A percentile compares a stretch with the other conserved stretches of the same genome.
Evolutionary conservation across 495 filamentous ascomycete species (phyloP).

Genomic region (Aspergillus carlsbadensis): DNA sequence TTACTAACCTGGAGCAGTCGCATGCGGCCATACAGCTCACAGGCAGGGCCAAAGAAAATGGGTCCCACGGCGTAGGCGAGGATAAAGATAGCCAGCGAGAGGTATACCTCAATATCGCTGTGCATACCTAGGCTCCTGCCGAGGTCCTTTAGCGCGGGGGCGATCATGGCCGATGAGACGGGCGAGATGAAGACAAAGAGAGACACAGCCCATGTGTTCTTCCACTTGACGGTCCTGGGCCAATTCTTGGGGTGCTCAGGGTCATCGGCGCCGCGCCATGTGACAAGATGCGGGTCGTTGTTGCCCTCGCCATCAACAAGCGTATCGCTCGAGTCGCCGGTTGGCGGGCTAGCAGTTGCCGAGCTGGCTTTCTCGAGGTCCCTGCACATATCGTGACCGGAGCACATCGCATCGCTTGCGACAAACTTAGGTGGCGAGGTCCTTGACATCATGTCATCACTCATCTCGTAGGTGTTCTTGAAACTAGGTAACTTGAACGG

Average conservation of each 20-base stretch:
- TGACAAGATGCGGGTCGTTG: slow-evolving; percentile 20
- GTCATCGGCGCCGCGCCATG: slow-evolving; percentile 57
- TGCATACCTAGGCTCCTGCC: slow-evolving; percentile 58
- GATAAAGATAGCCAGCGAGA: slow-evolving; percentile 71
- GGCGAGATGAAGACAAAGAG: slow-evolving; percentile 75
- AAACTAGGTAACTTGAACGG: no score
- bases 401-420: not conserved
- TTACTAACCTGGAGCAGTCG: slow-evolving; percentile 62
- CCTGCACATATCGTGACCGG: not conserved
- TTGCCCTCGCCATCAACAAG: not conserved
- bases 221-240: slow-evolving; percentile 58
- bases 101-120: slow-evolving; percentile 50
- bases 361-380: not conserved
- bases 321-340: not conserved
- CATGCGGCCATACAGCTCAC: slow-evolving; percentile 71
- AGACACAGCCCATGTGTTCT: slow-evolving; percentile 54
- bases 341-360: not conserved
- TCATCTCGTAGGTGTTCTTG: not conserved
- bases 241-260: slow-evolving; percentile 61
- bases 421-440: not conserved
- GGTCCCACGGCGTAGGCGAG: slow-evolving; percentile 75
- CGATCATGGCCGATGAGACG: slow-evolving; percentile 68
- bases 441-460: slow-evolving; percentile 1
- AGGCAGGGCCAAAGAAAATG: slow-evolving; percentile 66
- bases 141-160: slow-evolving; percentile 60